A percentile compares a stretch with the other conserved stretches of the same genome.
phyloP scores from a whole-genome alignment of 768 basidiomycete species.

The Obba rivulosa region DNA sequence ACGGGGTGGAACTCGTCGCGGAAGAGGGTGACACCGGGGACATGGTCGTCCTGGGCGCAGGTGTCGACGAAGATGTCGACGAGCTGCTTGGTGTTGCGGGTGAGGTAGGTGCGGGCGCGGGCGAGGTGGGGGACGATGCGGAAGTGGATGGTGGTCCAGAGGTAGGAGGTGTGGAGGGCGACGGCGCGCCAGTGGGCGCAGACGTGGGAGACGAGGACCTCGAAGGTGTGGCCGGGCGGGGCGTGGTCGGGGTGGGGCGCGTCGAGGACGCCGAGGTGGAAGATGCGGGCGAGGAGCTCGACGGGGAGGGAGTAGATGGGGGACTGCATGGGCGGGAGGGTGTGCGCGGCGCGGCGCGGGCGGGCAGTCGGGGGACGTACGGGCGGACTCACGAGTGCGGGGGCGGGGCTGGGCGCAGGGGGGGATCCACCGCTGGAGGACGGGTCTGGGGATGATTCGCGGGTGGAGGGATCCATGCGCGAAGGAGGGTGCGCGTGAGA shows the following conservation, averaged over 20 bases:
- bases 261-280: constrained; percentile 44
- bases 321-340: constrained; percentile 14
- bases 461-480: too few relatives aligned
- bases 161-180: constrained; percentile 41
- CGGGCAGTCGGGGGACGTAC: neutral
- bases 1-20: constrained; percentile 42
- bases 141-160: constrained; percentile 54
- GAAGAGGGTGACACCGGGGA: constrained; percentile 45
- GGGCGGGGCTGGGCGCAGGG: too few relatives aligned
- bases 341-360: constrained; percentile 2
- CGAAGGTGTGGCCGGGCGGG: constrained; percentile 44
- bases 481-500: too few relatives aligned
- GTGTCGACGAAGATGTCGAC: constrained; percentile 57
- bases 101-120: constrained; percentile 44
- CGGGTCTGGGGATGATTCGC: too few relatives aligned
- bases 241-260: constrained; percentile 1
- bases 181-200: constrained; percentile 52
- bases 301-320: constrained; percentile 26
- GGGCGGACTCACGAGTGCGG: too few relatives aligned
- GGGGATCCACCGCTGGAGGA: too few relatives aligned
- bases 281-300: constrained; percentile 34
- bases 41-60: constrained; percentile 43
- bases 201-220: constrained; percentile 53
- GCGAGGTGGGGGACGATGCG: constrained; percentile 43
- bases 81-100: constrained; percentile 22